Evolutionary conservation across 1,284 basidiomycete species (phyloP), one percentile per base, ranked within the genome.

Genomic region (Ganoderma boninense): DNA sequence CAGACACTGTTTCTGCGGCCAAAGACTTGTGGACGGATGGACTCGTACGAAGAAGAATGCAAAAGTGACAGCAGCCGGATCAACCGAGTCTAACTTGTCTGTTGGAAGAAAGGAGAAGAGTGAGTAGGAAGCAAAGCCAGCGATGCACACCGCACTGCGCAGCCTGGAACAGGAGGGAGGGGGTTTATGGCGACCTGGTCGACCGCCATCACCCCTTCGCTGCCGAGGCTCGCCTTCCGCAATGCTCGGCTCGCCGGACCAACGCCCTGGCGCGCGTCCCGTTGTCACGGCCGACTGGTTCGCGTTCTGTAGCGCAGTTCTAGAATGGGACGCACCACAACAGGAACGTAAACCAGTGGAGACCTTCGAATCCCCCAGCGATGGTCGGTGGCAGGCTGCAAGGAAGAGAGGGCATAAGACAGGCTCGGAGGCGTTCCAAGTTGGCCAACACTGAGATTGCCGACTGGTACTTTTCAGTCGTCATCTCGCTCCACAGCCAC

Each of bases 21-120:
- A 69, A 70, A 69, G 52, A 35, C 49, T 46, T 59, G 38, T 38
- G 38, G 6, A 38, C 40, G 60, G 61, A 49, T 2, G 10, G 13
- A 46, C 6, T 32, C 29, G 29, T n/a, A 59, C 18, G 32, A 60
- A 65, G 23, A 26, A 65, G 35, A 57, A 69, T 23, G 61, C 63
- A 69, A 61, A n/a, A 52, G 66, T 49, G 69, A 72, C 68, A 74
- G 69, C 68, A 72, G 64, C 71, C 76, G 76, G 76, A 66, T 74
- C 76, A 73, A 74, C 76, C 76, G 76, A 76, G 66, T 61, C 67
- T 74, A 60, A 60, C 66, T 59, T 66, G 72, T 69, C 74, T 72
- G 71, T 49, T 18, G 18, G 46, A 20, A 32, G 70, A 68, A 35
- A 68, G 67, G 43, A 69, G 52, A 43, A 62, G 52, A 40, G 59